Evolutionary conservation across 768 basidiomycete genomes (phyloP), one percentile per base, ranked within the genome.

Genomic region (Mycena crocata): DNA sequence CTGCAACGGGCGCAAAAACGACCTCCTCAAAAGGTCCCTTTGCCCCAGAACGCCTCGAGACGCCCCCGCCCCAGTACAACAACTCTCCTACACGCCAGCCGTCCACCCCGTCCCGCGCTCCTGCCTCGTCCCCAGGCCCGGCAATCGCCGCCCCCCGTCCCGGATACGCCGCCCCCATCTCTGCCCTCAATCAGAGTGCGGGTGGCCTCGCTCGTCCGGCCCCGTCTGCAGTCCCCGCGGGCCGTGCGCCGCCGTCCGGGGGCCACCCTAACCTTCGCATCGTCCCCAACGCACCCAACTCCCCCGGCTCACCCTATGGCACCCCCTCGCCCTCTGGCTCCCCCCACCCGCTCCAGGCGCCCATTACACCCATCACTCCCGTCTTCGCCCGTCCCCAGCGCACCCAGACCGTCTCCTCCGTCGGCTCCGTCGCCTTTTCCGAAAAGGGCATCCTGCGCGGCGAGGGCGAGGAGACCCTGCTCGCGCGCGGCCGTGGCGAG

Each of bases 351-450:
- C 83, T 95, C 5, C 89, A 88, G 57, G 88, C 93, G 0, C 91
- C 93, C 7, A 83, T 90, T 67, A 92, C 91, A 0, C 93, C 93
- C 56, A 94, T 94, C 67, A 87, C 84, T 0, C 93, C 93, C 19
- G 89, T 88, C 30, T 94, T 95, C 72, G 91, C 84, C 4, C 87
- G 91, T 45, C 93, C 93, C 1, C 79, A 82, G 5, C 74, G 78
- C 40, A 70, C 71, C n/a, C 80, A 82, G 31, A 79, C 69, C 26
- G 61, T 62, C 57, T 28, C 46, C 19, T 64, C 73, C 5, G 57
- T 75, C 31, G 73, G 63, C 3, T 79, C 74, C 3, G 72, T 74
- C 46, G 69, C 76, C 10, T 71, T 69, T 31, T 80, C 78, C 19
- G 75, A 76, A 44, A 57, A 81, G 21, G 77, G 81, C 21, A 93